Conservation (phyloP, 1,284 basidiomycete species). For the Anthracocystis walkeri region DNA sequence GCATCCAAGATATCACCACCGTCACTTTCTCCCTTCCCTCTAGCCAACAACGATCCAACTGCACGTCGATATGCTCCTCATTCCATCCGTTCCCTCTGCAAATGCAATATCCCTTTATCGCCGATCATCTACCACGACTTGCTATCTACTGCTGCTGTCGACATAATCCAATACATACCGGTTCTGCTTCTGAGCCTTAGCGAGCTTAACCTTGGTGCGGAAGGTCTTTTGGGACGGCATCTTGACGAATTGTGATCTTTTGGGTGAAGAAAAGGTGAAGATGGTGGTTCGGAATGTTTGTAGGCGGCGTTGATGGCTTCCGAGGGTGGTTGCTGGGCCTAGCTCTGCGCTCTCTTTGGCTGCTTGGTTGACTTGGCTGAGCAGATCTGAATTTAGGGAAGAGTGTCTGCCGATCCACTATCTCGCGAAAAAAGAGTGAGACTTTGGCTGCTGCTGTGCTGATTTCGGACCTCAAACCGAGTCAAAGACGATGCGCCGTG, state of each 20-base stretch:
- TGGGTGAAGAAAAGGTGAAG: conserved; percentile 10
- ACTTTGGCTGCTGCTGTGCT: not conserved
- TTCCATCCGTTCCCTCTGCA: too few species aligned
- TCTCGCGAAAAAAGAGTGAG: not conserved
- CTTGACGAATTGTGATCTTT: conserved; percentile 27
- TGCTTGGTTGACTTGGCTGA: not conserved
- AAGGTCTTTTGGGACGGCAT: conserved; percentile 97
- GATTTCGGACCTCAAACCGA: not conserved
- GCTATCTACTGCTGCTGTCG: conserved; percentile 2
- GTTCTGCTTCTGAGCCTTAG: conserved; percentile 96
- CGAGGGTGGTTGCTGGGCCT: too few species aligned
- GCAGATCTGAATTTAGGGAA: not conserved
- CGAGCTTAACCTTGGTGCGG: conserved; percentile 94
- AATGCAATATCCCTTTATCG: too few species aligned
- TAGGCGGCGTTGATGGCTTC: conserved; percentile 1
- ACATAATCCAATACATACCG: conserved; percentile 73
- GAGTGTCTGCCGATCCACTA: conserved; percentile 9
- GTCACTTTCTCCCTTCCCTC: too few species aligned
- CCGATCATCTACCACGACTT: conserved; percentile 3
- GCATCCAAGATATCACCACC: too few species aligned
- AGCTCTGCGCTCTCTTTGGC: not conserved
- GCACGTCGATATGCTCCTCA: too few species aligned
- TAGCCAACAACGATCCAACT: too few species aligned
- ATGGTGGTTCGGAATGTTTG: conserved; percentile 7
- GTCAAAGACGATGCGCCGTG: too few species aligned